Conservation (phyloP, 768 basidiomycete genomes). For the Leccinum uliginosum region DNA sequence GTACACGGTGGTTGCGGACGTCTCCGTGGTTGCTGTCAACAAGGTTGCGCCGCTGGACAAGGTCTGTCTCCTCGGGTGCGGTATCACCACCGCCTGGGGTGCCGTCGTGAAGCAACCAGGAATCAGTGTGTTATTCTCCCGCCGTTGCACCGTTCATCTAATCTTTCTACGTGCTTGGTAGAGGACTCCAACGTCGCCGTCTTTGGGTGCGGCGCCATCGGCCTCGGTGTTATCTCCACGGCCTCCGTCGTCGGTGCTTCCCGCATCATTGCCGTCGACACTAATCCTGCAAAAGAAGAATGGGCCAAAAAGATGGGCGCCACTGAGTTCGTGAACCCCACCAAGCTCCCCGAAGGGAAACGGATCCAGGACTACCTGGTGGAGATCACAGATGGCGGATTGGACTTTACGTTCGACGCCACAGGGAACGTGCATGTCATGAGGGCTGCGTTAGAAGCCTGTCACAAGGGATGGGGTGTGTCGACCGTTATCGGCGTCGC, state of each 20-base stretch:
- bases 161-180: constrained; percentile 23
- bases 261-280: constrained; percentile 90
- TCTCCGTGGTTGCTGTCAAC: constrained; percentile 90
- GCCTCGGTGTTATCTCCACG: constrained; percentile 87
- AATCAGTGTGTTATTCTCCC: constrained; percentile 49
- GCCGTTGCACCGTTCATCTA: background rate
- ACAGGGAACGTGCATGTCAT: constrained; percentile 96
- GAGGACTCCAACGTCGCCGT: constrained; percentile 88
- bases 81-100: constrained; percentile 99
- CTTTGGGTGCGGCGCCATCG: constrained; percentile 96
- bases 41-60: constrained; percentile 86
- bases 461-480: constrained; percentile 99
- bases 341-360: constrained; percentile 65
- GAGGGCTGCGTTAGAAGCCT: constrained; percentile 95
- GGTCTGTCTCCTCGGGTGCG: constrained; percentile 94
- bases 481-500: constrained; percentile 96
- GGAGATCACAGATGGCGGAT: constrained; percentile 92
- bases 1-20: constrained; percentile 97
- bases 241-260: constrained; percentile 73
- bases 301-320: constrained; percentile 95
- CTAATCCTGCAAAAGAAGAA: constrained; percentile 76
- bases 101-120: constrained; percentile 90
- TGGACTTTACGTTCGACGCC: constrained; percentile 96
- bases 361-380: constrained; percentile 87
- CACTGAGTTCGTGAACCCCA: constrained; percentile 90